Base-by-base conservation (phyloP, 2,329 filamentous ascomycete species). In the Apiospora saccharicola region DNA sequence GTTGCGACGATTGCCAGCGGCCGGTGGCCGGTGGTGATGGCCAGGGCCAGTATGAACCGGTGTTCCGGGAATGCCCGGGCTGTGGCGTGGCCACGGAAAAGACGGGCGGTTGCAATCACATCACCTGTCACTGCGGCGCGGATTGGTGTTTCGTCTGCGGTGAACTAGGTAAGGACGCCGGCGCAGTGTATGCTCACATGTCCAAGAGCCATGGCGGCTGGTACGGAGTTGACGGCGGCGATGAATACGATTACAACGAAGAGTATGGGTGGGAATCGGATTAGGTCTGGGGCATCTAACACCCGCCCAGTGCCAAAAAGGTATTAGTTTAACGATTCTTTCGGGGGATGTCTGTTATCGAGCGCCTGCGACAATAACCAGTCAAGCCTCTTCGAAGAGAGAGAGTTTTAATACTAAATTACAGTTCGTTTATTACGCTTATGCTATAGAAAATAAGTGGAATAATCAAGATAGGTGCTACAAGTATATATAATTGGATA, bases 91-190 rank as follows among this genome's bases (percentile, higher is more conserved):
- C 79, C 70, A 84, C 83, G 12, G 73, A 83, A 74, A 83, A 82
- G 76, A 74, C 78, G 24, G 74, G 75, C 3, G 84, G 83, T 0
- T 85, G 83, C 64, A 81, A 81, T 30, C 84, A 86, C 73, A 85
- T 85, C 3, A 74, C 69, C 7, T 85, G 82, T 73, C 75, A 76
- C 12, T 83, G 81, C 47, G 75, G 77, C 2, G 75, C 74, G 22
- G 80, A 85, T 72, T 85, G 83, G 83, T 85, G 83, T 71, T 85
- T 80, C 78, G 77, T 78, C 14, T 86, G 82, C 73, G 82, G 83
- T 0, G 72, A 78, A 72, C 73, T 74, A 22, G 79, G 78, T 16
- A 72, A 73, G 4, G 68, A 69, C 2, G 49, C 64, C 0, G 67
- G 73, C 8, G 46, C 46, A 85, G 76, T 49, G 22, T 49, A 49